phyloP scores from a whole-genome alignment of 2,329 filamentous ascomycete species.

The Trichophyton schoenleinii region DNA sequence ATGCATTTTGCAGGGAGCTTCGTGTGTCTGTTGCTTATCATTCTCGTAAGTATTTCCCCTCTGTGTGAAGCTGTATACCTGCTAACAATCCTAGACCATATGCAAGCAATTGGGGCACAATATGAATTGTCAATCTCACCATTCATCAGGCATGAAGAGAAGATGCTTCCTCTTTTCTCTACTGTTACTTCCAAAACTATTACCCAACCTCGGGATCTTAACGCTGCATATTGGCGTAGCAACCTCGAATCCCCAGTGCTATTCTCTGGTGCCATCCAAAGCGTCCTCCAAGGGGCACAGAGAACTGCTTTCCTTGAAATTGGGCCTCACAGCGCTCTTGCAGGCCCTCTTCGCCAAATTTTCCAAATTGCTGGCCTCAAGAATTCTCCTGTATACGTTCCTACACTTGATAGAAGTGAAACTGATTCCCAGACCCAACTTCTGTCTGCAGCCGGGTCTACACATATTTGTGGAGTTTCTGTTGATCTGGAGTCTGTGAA shows the following conservation, averaged over 20 bases:
- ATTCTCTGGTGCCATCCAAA: constrained; percentile 13
- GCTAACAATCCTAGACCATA: constrained; percentile 9
- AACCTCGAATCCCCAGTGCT: constrained; percentile 21
- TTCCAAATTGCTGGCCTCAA: not conserved
- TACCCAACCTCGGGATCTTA: not conserved
- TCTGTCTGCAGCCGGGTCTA: constrained; percentile 1
- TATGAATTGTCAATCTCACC: constrained; percentile 8
- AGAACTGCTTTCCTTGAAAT: constrained; percentile 17
- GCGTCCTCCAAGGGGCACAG: not conserved
- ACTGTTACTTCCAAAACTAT: constrained; percentile 15
- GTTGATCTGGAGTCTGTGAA: constrained; percentile 6
- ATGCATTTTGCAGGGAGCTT: constrained; percentile 15
- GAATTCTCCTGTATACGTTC: constrained; percentile 1
- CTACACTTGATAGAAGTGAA: not conserved
- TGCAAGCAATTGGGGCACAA: constrained; percentile 11
- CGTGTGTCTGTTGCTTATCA: constrained; percentile 18
- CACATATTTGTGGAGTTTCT: not conserved
- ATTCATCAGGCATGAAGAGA: not conserved
- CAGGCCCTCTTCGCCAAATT: constrained; percentile 17
- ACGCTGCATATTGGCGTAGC: constrained; percentile 19
- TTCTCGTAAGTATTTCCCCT: constrained; percentile 14
- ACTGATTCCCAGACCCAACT: constrained; percentile 6
- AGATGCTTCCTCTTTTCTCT: constrained; percentile 13
- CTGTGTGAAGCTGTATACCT: not conserved
- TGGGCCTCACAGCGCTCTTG: constrained; percentile 20